These are phyloP conservation scores for Neurospora sp. DNA, from an alignment of 495 filamentous ascomycete species.

Conservation along the genomic window DNA sequence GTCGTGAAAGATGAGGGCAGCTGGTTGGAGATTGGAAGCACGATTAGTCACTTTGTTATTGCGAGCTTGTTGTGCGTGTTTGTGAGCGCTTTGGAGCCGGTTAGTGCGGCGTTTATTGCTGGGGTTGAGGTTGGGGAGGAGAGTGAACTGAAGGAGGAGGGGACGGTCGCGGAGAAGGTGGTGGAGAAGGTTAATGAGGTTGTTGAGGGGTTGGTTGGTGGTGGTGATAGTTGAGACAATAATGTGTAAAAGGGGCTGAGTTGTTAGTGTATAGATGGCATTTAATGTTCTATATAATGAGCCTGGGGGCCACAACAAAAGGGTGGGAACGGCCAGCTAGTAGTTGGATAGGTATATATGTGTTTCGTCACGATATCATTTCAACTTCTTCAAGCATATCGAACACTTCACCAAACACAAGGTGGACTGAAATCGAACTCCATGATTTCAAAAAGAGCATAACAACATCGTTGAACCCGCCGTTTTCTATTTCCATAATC, in stretches of 20 bases:
- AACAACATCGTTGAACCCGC: neutral
- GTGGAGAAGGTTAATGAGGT: constrained; percentile 14
- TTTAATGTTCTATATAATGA: neutral
- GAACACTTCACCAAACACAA: neutral
- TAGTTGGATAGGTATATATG: neutral
- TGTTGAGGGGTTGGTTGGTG: constrained; percentile 2
- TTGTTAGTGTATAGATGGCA: neutral
- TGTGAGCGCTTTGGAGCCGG: constrained; percentile 75
- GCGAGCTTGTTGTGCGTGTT: constrained; percentile 83
- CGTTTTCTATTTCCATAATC: neutral
- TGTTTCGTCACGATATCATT: neutral
- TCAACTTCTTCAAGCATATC: neutral
- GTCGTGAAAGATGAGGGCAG: constrained; percentile 90
- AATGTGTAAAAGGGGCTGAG: neutral
- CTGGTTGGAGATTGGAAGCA: constrained; percentile 96
- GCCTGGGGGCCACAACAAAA: neutral
- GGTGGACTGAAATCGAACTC: neutral
- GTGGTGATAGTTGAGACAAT: neutral
- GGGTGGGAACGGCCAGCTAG: neutral
- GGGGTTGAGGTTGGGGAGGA: constrained; percentile 61
- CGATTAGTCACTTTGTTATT: constrained; percentile 89
- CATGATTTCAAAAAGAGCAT: neutral
- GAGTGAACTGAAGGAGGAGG: neutral
- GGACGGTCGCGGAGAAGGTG: constrained; percentile 11
- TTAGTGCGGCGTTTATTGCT: constrained; percentile 73